Evolutionary conservation across 1,139 yeast genomes (phyloP), one percentile per base, ranked within the genome.

Genomic region (Suhomyces wounanorum): DNA sequence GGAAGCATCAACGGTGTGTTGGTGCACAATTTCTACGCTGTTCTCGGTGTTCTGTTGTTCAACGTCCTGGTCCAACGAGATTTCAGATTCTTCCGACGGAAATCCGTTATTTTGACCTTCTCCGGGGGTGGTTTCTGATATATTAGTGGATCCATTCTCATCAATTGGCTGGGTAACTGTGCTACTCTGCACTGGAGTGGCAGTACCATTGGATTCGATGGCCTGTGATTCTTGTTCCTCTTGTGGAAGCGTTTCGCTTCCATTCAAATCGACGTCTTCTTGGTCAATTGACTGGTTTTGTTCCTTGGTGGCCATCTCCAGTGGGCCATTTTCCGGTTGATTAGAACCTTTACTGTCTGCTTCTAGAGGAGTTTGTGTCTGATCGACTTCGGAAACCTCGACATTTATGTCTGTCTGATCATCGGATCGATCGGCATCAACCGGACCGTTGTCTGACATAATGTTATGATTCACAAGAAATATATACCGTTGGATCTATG

Each of bases 391-490:
- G 21, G 43, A n/a, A 14, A 25, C 23, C 25, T 40, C 48, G 40
- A 18, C 23, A 3, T 31, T 35, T 8, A 25, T 8, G 21, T 31
- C 40, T 9, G 40, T 10, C n/a, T 17, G 14, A 9, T 11, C 36
- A 0, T 28, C 40, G 21, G 49, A 30, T 47, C 45, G 45, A 33
- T 47, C 45, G 35, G 28, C 14, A 8, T 13, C 33, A 13, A 14
- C 33, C 35, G 21, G 11, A 25, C 31, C 50, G 17, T 31, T 39
- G 25, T 47, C 47, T n/a, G 46, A 39, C 50, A 47, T 47, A 10
- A 14, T 39, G 36, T 10, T 28, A 8, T n/a, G 42, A 8, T 18
- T 30, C 14, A 28, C 4, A 33, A 8, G 23, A 13, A 21, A 10
- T 31, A 8, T 21, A 33, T n/a, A 33, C 36, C 23, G 44, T 18